phyloP scores from a whole-genome alignment of 2,329 filamentous ascomycete species.

The Talaromyces sp. region DNA sequence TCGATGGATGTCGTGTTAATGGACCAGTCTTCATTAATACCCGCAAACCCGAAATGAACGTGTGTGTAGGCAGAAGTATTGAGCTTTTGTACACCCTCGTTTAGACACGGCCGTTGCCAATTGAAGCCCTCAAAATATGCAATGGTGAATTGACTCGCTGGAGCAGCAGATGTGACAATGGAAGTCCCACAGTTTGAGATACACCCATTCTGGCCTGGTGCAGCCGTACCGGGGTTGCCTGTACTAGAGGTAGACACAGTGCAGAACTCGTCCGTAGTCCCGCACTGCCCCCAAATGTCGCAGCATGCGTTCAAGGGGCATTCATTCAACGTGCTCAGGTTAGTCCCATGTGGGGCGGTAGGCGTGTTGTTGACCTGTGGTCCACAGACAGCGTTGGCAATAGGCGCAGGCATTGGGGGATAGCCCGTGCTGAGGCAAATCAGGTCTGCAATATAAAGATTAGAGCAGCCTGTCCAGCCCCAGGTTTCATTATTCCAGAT shows the following conservation, averaged over 20 bases:
- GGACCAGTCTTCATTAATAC: neutral
- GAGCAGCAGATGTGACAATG: constrained; percentile 22
- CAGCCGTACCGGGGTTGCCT: constrained; percentile 33
- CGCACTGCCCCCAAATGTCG: constrained; percentile 42
- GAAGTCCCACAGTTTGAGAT: constrained; percentile 40
- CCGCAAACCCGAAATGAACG: neutral
- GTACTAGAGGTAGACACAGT: constrained; percentile 21
- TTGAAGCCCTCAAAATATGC: neutral
- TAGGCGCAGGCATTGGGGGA: too few species aligned
- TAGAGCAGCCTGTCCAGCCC: too few species aligned
- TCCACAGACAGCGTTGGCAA: too few species aligned
- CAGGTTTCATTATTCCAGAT: too few species aligned
- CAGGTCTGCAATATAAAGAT: too few species aligned
- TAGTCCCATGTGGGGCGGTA: too few species aligned
- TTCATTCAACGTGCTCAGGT: too few species aligned
- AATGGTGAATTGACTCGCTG: neutral
- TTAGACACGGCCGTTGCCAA: neutral
- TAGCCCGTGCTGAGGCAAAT: too few species aligned
- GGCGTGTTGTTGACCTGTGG: too few species aligned
- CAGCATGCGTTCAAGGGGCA: constrained; percentile 40
- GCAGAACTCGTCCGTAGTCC: constrained; percentile 41
- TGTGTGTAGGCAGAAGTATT: neutral
- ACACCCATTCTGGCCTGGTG: constrained; percentile 30
- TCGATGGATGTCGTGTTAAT: too few species aligned
- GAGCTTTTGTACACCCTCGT: too few species aligned